phyloP scores from a whole-genome alignment of 2,329 filamentous ascomycete species.

The Passalora sequoiae region DNA sequence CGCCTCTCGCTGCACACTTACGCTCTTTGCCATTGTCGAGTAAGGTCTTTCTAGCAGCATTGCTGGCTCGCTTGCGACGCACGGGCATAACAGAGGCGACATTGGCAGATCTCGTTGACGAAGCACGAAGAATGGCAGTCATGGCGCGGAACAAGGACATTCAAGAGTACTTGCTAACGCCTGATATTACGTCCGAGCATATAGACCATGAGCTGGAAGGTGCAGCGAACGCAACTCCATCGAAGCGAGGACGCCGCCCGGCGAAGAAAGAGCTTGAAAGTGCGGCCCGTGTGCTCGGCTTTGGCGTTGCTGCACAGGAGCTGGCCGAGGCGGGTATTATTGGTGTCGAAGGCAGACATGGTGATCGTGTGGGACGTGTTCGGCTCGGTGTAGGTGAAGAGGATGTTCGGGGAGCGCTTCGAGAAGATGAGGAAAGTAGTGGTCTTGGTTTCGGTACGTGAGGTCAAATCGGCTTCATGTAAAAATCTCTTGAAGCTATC shows the following conservation, averaged over 20 bases:
- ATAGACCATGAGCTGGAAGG: constrained; percentile 25
- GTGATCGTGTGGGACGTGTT: constrained; percentile 83
- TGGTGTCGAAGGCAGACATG: constrained; percentile 69
- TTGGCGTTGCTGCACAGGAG: constrained; percentile 72
- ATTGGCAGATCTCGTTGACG: constrained; percentile 83
- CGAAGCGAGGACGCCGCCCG: constrained; percentile 31
- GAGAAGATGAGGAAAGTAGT: constrained; percentile 81
- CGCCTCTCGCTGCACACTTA: constrained; percentile 83
- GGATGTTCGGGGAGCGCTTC: constrained; percentile 80
- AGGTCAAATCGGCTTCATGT: too few relatives aligned
- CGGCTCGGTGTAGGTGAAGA: constrained; percentile 82
- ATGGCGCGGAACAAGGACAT: constrained; percentile 57
- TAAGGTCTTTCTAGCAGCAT: constrained; percentile 78
- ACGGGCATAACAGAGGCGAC: constrained; percentile 84
- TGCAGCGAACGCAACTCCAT: constrained; percentile 29
- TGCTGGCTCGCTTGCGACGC: constrained; percentile 71
- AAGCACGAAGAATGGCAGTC: constrained; percentile 65
- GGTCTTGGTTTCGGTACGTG: constrained; percentile 60
- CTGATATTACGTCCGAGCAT: constrained; percentile 30
- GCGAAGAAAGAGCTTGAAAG: constrained; percentile 31
- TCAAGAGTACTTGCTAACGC: constrained; percentile 54
- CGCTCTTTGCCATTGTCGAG: constrained; percentile 73
- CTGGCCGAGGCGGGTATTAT: constrained; percentile 83
- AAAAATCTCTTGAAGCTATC: too few relatives aligned
- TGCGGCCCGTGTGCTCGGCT: constrained; percentile 50